Evolutionary conservation across 164 flowering plant genomes (phyloP), one percentile per base, ranked within the genome.

Genomic region (Vitis amurensis): DNA sequence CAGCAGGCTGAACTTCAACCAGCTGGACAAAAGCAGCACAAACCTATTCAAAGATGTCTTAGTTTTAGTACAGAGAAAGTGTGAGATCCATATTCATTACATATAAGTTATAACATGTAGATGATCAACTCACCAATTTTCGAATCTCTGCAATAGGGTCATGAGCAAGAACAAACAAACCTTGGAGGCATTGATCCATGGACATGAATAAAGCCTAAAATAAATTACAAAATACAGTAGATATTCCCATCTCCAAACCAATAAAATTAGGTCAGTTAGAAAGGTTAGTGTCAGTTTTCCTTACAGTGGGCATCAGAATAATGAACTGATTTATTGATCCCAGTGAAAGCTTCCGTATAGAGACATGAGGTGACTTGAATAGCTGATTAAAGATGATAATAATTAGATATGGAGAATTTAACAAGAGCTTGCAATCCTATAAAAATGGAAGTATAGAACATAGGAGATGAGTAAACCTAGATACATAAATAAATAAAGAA

Each of bases 171-270:
- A 78, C 74, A 83, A 96, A 96, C 80, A 96, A 82, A 71, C 99
- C 99, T 69, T 93, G 98, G 61, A 93, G 93, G 69, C 85, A 96
- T 71, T 88, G 90, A 81, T 96, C 98, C 97, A 96, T 96, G 31
- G 93, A 83, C 56, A 73, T 61, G 78, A 77, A 85, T 51, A 96
- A 77, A 37, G 90, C 95, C 99, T 96, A 82, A 75, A 80, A 62
- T 6, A 15, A 69, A 57, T 55, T 17, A 63, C 27, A 23, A 23
- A 23, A 23, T 23, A 23, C 27, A 23, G 27, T 23, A 23, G 27
- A 23, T 23, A 23, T 23, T 23, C 27, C 27, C 27, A 23, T 23
- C 27, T 23, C 27, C 2, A 23, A 23, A 23, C 27, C 2, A 23
- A 23, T 23, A 23, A 23, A 23, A 23, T 23, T 23, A 23, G 27